Percentiles rank a stretch among this genome's conserved stretches.
Evolutionary conservation across 371 early-diverging fungal genomes (phyloP).

Genomic region (Apophysomyces sp.): DNA sequence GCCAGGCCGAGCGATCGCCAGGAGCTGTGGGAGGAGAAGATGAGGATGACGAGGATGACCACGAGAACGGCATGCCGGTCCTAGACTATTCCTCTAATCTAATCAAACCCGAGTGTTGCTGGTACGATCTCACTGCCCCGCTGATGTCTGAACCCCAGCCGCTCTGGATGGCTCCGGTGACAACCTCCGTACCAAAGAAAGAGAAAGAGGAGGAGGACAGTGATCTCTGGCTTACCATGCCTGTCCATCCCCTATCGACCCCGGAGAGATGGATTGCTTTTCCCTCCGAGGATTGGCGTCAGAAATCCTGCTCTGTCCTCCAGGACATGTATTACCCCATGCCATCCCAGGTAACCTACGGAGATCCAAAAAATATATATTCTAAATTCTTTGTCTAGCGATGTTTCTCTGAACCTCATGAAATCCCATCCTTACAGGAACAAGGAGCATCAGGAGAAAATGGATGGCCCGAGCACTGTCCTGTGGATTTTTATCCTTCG

Average conservation of each 20-base stretch:
- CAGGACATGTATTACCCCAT: conserved; percentile 5
- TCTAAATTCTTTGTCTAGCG: conserved; percentile 75
- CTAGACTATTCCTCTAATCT: background rate
- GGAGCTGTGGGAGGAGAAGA: conserved; percentile 5
- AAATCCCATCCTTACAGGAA: conserved; percentile 60
- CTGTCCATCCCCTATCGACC: background rate
- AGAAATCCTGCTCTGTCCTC: background rate
- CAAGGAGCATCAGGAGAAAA: background rate
- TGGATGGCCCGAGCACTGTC: conserved; percentile 2
- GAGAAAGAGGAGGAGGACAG: background rate
- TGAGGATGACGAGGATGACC: background rate
- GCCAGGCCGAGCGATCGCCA: conserved; percentile 8
- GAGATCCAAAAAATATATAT: conserved; percentile 56
- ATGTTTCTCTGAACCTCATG: conserved; percentile 77
- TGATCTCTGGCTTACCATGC: conserved; percentile 1
- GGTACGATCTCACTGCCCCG: background rate
- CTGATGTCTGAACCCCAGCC: background rate
- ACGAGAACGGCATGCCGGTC: background rate
- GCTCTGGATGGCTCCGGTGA: background rate
- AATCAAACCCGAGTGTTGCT: background rate
- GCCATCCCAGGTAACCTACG: background rate
- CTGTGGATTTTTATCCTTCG: background rate
- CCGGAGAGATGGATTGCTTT: background rate
- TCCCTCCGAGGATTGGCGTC: background rate
- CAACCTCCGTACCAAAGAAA: no score